Percentiles rank a stretch among this genome's conserved stretches.
phyloP scores from a whole-genome alignment of 495 filamentous ascomycete genomes.

The Trichoderma parareesei region DNA sequence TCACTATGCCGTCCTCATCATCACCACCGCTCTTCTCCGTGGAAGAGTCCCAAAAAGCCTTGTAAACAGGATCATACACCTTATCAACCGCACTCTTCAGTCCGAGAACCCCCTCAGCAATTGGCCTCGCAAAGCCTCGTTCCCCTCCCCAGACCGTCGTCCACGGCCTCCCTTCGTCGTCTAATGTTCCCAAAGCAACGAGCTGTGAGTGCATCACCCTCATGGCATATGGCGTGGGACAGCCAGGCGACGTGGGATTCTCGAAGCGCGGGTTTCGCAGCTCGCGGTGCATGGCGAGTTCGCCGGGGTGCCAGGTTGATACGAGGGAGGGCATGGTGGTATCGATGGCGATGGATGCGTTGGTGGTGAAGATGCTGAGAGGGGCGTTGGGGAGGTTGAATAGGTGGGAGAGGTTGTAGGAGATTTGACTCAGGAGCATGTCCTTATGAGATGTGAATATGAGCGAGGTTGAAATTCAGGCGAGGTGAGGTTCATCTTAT shows the following conservation, averaged over 20 bases:
- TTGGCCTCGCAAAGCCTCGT: slow-evolving; percentile 51
- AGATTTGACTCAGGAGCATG: slow-evolving; percentile 3
- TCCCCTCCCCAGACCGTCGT: slow-evolving; percentile 68
- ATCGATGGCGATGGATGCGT: slow-evolving; percentile 2
- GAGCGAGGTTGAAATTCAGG: neutral
- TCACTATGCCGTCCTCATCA: slow-evolving; percentile 27
- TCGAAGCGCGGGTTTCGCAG: slow-evolving; percentile 28
- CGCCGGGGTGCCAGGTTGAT: slow-evolving; percentile 8
- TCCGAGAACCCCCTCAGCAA: slow-evolving; percentile 50
- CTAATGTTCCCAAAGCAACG: slow-evolving; percentile 62
- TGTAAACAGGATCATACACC: slow-evolving; percentile 56
- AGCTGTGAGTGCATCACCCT: slow-evolving; percentile 52
- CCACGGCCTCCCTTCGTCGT: slow-evolving; percentile 58
- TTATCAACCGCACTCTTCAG: slow-evolving; percentile 50
- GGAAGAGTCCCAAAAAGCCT: slow-evolving; percentile 35
- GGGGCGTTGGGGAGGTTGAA: neutral
- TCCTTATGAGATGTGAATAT: neutral
- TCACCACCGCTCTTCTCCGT: slow-evolving; percentile 10
- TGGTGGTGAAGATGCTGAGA: neutral
- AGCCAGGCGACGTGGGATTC: slow-evolving; percentile 54
- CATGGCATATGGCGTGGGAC: slow-evolving; percentile 44
- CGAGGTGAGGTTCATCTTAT: neutral
- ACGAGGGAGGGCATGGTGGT: slow-evolving; percentile 8
- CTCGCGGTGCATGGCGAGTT: slow-evolving; percentile 21
- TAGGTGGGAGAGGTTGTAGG: neutral